Conservation (phyloP, 2,329 filamentous ascomycete species). For the Microascus cirrosus region DNA sequence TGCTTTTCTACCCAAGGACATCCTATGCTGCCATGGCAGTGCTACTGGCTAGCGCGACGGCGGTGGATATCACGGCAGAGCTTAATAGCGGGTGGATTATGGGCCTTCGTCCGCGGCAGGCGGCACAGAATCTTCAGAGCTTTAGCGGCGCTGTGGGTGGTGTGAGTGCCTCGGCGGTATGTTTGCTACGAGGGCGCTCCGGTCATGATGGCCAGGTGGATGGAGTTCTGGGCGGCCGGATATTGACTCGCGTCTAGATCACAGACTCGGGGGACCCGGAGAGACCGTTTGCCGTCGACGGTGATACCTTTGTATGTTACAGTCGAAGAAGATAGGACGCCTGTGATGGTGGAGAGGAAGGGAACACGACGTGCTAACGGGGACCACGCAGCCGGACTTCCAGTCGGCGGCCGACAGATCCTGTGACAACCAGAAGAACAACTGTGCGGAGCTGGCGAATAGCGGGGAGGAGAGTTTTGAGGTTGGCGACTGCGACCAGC, state of each 20-base stretch:
- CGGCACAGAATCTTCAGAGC: constrained; percentile 24
- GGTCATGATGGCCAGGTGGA: not conserved
- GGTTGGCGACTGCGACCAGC: constrained; percentile 32
- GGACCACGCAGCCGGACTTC: constrained; percentile 25
- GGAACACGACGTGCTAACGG: not conserved
- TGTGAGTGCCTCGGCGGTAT: constrained; percentile 20
- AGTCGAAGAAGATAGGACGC: not conserved
- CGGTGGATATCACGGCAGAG: constrained; percentile 17
- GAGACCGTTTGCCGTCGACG: constrained; percentile 29
- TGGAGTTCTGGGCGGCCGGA: not conserved
- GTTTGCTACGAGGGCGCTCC: constrained; percentile 4
- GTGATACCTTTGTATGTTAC: constrained; percentile 29
- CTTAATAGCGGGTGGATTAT: constrained; percentile 23
- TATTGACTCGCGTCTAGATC: constrained; percentile 16
- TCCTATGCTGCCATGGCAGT: constrained; percentile 1
- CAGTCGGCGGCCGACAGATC: constrained; percentile 26
- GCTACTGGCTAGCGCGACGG: constrained; percentile 3
- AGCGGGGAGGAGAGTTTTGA: constrained; percentile 17
- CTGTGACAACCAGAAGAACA: constrained; percentile 38
- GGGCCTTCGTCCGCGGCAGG: constrained; percentile 20
- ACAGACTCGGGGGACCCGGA: constrained; percentile 24
- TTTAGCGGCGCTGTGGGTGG: constrained; percentile 29
- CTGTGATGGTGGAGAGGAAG: not conserved
- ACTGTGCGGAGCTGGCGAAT: constrained; percentile 31
- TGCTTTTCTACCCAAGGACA: not conserved